These are phyloP conservation scores for Mortierella claussenii DNA, from an alignment of 192 early-diverging fungal genomes.

Conservation along the genomic window DNA sequence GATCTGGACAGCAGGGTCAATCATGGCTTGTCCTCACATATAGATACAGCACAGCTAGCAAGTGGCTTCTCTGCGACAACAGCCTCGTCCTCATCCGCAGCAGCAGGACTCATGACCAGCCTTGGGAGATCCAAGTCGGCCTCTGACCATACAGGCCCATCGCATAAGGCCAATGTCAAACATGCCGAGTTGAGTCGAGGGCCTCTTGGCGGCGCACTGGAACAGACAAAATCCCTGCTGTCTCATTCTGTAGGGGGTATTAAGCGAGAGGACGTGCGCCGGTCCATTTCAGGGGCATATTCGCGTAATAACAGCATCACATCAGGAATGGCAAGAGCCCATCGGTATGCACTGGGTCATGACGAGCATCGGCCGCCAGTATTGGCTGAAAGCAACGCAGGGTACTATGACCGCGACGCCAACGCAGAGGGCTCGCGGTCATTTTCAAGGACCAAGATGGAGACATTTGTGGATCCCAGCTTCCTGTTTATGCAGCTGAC, in stretches of 20 bases:
- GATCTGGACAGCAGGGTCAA: constrained; percentile 16
- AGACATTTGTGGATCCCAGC: constrained; percentile 63
- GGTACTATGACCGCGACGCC: constrained; percentile 28
- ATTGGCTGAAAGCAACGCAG: constrained; percentile 10
- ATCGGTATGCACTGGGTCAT: constrained; percentile 29
- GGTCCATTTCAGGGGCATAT: constrained; percentile 29
- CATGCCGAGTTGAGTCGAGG: constrained; percentile 46
- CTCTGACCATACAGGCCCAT: constrained; percentile 22
- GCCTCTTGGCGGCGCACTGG: constrained; percentile 32
- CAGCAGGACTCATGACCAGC: constrained; percentile 8
- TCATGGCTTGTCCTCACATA: background rate
- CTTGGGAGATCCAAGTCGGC: constrained; percentile 47
- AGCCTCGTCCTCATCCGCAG: constrained; percentile 8
- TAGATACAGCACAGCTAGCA: background rate
- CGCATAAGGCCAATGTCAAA: constrained; percentile 26
- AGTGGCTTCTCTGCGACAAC: background rate
- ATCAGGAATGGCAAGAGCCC: constrained; percentile 10
- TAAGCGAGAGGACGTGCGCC: constrained; percentile 43
- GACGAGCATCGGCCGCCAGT: constrained; percentile 38
- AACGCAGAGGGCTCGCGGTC: constrained; percentile 7
- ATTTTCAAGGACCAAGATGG: constrained; percentile 40
- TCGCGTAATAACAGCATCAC: constrained; percentile 51
- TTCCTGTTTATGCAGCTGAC: constrained; percentile 75
- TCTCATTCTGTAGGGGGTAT: constrained; percentile 29
- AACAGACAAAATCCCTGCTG: constrained; percentile 48